Conservation (phyloP, 768 basidiomycete genomes). For the Pulveroboletus sp. region DNA sequence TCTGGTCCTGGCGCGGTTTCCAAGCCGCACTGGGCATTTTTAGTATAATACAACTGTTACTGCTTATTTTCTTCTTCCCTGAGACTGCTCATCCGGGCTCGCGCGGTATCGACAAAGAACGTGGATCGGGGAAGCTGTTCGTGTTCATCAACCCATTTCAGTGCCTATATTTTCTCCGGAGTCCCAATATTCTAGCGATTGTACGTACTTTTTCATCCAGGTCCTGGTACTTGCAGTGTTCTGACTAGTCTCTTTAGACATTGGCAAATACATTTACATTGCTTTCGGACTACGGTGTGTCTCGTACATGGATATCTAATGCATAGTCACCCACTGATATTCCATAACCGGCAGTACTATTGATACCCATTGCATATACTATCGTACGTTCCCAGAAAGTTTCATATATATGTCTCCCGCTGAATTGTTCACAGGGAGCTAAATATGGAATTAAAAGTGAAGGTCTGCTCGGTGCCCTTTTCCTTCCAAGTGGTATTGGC, state of each 20-base stretch:
- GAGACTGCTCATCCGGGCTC: slow-evolving; percentile 64
- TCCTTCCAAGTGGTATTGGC: slow-evolving; percentile 22
- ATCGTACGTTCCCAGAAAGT: slow-evolving; percentile 15
- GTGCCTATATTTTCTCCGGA: slow-evolving; percentile 47
- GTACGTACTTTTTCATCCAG: slow-evolving; percentile 34
- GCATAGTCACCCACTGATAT: background rate
- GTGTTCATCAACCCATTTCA: slow-evolving; percentile 58
- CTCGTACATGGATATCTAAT: background rate
- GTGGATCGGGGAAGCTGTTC: slow-evolving; percentile 22
- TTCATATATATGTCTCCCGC: background rate
- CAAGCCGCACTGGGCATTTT: slow-evolving; percentile 43
- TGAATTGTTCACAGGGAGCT: slow-evolving; percentile 39
- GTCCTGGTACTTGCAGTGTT: background rate
- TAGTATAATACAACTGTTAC: slow-evolving; percentile 36
- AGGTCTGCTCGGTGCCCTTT: slow-evolving; percentile 7
- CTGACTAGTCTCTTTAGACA: slow-evolving; percentile 30
- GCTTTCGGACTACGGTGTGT: slow-evolving; percentile 35
- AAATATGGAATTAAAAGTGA: slow-evolving; percentile 24
- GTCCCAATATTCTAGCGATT: slow-evolving; percentile 52
- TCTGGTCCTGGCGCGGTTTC: slow-evolving; percentile 62
- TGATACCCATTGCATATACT: too few species aligned
- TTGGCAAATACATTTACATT: slow-evolving; percentile 33
- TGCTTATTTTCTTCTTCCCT: slow-evolving; percentile 47
- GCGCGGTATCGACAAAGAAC: slow-evolving; percentile 47
- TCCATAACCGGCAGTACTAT: slow-evolving; percentile 17